Conservation (phyloP, 2,329 filamentous ascomycete species). For the Cladophialophora exuberans region DNA sequence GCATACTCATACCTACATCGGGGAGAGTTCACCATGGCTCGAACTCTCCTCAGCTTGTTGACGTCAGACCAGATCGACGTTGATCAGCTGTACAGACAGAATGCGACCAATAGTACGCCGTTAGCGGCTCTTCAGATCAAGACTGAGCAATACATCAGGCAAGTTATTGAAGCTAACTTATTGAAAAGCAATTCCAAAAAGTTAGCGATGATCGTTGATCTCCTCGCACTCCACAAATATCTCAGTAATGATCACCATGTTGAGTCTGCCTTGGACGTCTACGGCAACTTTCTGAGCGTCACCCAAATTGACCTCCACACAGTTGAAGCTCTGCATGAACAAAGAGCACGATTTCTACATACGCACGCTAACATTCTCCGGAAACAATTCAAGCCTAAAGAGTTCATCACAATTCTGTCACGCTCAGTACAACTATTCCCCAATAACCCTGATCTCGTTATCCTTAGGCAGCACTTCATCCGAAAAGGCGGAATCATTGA, state of each 20-base stretch:
- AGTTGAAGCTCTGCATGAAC: slow-evolving; percentile 19
- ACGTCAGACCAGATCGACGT: slow-evolving; percentile 42
- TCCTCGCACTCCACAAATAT: slow-evolving; percentile 69
- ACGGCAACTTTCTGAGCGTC: slow-evolving; percentile 30
- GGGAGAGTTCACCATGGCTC: slow-evolving; percentile 42
- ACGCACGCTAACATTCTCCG: slow-evolving; percentile 65
- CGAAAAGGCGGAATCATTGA: slow-evolving; percentile 73
- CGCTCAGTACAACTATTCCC: slow-evolving; percentile 69
- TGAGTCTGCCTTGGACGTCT: slow-evolving; percentile 42
- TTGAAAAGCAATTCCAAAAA: slow-evolving; percentile 48
- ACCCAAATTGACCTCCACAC: background rate
- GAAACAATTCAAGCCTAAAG: slow-evolving; percentile 65
- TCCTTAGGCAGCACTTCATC: slow-evolving; percentile 74
- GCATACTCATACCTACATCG: slow-evolving; percentile 67
- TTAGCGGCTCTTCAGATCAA: slow-evolving; percentile 32
- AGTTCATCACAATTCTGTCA: slow-evolving; percentile 65
- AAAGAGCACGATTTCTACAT: slow-evolving; percentile 58
- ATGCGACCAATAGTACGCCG: slow-evolving; percentile 8
- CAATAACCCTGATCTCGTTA: slow-evolving; percentile 74
- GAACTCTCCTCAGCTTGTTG: slow-evolving; percentile 46
- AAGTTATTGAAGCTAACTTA: slow-evolving; percentile 59
- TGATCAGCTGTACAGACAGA: slow-evolving; percentile 29
- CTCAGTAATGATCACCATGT: slow-evolving; percentile 51
- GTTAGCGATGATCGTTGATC: slow-evolving; percentile 63
- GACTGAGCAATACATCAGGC: slow-evolving; percentile 54